These are phyloP conservation scores for Furcasterigmium furcatum DNA, from an alignment of 2,329 filamentous ascomycete genomes.

Conservation along the genomic window DNA sequence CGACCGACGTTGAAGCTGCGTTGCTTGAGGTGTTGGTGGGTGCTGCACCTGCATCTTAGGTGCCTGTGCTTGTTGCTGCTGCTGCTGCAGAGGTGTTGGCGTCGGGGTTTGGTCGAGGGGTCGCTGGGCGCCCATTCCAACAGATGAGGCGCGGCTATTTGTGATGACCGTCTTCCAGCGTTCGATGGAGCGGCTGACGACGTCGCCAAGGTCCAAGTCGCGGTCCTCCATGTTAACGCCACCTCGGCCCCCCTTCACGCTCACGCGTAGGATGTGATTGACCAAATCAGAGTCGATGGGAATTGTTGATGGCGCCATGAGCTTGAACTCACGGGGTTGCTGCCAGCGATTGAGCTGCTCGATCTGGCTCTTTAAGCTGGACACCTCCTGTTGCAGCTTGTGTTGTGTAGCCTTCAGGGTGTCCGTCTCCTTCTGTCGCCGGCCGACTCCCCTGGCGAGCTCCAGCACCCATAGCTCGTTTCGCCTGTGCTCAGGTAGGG, in stretches of 20 bases:
- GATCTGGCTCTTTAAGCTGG: conserved; percentile 54
- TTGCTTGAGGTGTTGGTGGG: conserved; percentile 14
- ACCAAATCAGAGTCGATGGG: conserved; percentile 48
- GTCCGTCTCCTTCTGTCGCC: conserved; percentile 52
- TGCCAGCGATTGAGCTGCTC: conserved; percentile 57
- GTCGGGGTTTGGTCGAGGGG: conserved; percentile 34
- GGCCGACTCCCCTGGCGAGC: conserved; percentile 55
- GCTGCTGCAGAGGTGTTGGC: conserved; percentile 9
- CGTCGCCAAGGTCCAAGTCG: conserved; percentile 46
- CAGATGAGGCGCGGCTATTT: conserved; percentile 39
- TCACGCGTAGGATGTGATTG: conserved; percentile 41
- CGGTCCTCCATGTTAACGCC: conserved; percentile 49
- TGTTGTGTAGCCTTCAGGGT: conserved; percentile 48
- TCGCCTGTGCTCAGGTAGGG: conserved; percentile 52
- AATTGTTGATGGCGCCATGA: conserved; percentile 48
- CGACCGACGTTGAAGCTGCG: conserved; percentile 18
- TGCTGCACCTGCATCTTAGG: conserved; percentile 18
- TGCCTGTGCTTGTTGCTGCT: conserved; percentile 15
- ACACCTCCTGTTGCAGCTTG: conserved; percentile 51
- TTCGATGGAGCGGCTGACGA: conserved; percentile 53
- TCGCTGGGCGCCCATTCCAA: conserved; percentile 48
- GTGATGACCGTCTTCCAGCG: conserved; percentile 60
- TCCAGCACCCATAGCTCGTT: conserved; percentile 60
- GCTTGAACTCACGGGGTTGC: conserved; percentile 57
- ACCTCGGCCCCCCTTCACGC: conserved; percentile 31